Percentiles rank a stretch among this genome's conserved stretches.
Evolutionary conservation across 2,329 filamentous ascomycete species (phyloP).

Genomic region (Tolypocladium inflatum): DNA sequence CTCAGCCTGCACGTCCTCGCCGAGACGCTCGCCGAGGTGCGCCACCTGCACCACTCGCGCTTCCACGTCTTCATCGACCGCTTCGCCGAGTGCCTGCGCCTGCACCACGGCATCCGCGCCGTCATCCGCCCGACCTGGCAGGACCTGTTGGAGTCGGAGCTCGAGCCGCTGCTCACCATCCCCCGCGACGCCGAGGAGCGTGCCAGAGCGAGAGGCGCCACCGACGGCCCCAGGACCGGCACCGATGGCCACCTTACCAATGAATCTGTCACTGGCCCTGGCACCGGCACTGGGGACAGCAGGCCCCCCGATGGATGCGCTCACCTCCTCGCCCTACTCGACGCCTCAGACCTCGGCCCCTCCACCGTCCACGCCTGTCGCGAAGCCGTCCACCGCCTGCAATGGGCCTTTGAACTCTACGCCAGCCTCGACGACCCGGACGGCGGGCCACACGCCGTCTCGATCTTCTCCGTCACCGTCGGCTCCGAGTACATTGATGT

Average conservation of each 20-base stretch:
- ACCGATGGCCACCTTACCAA: background rate
- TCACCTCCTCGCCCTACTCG: conserved; percentile 17
- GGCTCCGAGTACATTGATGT: conserved; percentile 23
- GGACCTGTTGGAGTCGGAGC: conserved; percentile 23
- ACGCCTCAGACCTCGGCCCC: conserved; percentile 18
- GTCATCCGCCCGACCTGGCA: conserved; percentile 25
- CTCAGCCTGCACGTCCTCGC: conserved; percentile 38
- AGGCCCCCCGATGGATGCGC: conserved; percentile 12
- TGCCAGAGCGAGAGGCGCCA: background rate
- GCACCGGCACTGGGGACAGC: conserved; percentile 6
- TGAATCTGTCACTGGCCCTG: background rate
- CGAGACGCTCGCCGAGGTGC: conserved; percentile 29
- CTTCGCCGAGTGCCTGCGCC: conserved; percentile 29
- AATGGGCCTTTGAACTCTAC: conserved; percentile 24
- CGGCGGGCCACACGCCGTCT: conserved; percentile 18
- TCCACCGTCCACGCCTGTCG: conserved; percentile 17
- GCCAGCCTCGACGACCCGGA: conserved; percentile 11
- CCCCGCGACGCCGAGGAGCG: conserved; percentile 6
- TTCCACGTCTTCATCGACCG: conserved; percentile 30
- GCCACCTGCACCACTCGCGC: conserved; percentile 7
- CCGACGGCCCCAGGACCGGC: too few species aligned
- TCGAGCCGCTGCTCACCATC: conserved; percentile 16
- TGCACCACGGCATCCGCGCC: conserved; percentile 32
- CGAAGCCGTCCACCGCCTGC: conserved; percentile 17
- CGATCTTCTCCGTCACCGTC: conserved; percentile 22